phyloP scores from a whole-genome alignment of 129 eudicot species.

The Flaveria brownii region DNA sequence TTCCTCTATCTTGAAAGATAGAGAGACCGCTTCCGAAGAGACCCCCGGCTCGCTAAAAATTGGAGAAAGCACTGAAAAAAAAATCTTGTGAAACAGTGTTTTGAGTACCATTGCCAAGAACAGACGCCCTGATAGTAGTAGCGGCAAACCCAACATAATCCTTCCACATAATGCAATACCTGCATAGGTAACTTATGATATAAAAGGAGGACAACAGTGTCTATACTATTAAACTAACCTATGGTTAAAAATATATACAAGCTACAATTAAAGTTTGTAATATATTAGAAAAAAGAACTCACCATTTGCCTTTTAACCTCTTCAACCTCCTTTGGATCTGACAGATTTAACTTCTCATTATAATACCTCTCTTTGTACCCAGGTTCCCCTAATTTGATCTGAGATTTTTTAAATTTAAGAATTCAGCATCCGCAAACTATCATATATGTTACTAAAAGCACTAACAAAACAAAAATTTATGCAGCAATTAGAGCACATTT shows the following conservation, averaged over 20 bases:
- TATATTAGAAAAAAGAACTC: slow-evolving; percentile 36
- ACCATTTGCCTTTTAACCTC: slow-evolving; percentile 69
- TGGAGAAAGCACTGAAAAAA: not conserved
- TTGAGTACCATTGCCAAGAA: slow-evolving; percentile 90
- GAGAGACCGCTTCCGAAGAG: too few relatives aligned
- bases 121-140: slow-evolving; percentile 98
- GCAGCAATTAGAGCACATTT: slow-evolving; percentile 19
- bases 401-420: slow-evolving; percentile 20
- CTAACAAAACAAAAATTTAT: not conserved
- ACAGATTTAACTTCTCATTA: slow-evolving; percentile 72
- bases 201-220: slow-evolving; percentile 16
- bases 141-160: slow-evolving; percentile 96
- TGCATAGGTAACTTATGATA: slow-evolving; percentile 38
- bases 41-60: not conserved
- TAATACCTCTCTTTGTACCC: slow-evolving; percentile 96
- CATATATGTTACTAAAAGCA: slow-evolving; percentile 17
- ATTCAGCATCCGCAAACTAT: not conserved
- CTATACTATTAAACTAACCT: not conserved
- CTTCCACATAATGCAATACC: slow-evolving; percentile 95
- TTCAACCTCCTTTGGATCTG: slow-evolving; percentile 62
- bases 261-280: not conserved
- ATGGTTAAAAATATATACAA: slow-evolving; percentile 8
- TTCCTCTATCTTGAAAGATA: too few relatives aligned
- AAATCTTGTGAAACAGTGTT: not conserved
- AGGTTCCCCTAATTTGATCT: slow-evolving; percentile 96